These are phyloP conservation scores for Ramaria sp. DNA, from an alignment of 768 basidiomycete genomes.

Conservation along the genomic window DNA sequence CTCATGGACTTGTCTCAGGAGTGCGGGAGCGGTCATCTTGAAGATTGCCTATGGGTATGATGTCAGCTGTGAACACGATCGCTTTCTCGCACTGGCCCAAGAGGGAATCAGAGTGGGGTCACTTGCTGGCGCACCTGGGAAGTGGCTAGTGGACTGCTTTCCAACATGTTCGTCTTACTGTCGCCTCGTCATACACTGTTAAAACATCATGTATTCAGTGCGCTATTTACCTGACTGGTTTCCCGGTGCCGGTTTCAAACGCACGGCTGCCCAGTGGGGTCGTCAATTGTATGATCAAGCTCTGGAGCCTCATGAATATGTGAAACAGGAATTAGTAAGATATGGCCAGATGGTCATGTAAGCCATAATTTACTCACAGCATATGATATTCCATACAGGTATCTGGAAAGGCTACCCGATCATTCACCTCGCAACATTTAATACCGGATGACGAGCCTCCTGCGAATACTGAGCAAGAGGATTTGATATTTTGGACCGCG, in stretches of 20 bases:
- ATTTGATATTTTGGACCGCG: conserved; percentile 13
- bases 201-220: conserved; percentile 6
- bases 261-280: conserved; percentile 5
- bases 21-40: conserved; percentile 25
- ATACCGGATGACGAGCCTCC: not conserved
- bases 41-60: conserved; percentile 32
- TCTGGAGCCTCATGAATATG: conserved; percentile 6
- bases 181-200: not conserved
- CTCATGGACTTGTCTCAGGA: conserved; percentile 15
- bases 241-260: conserved; percentile 18
- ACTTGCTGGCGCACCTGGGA: conserved; percentile 21
- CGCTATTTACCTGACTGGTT: conserved; percentile 17
- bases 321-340: conserved; percentile 4
- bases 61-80: conserved; percentile 23
- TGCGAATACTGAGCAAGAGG: conserved; percentile 11
- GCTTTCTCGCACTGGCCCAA: conserved; percentile 23
- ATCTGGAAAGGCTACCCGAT: conserved; percentile 13
- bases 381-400: conserved; percentile 7
- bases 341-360: not conserved
- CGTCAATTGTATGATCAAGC: not conserved
- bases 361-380: not conserved
- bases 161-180: conserved; percentile 23
- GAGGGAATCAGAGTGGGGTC: conserved; percentile 20
- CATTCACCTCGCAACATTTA: conserved; percentile 10
- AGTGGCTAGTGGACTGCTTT: conserved; percentile 29